These are phyloP conservation scores for Pichia eremophila DNA, from an alignment of 805 yeast genomes.

Conservation along the genomic window DNA sequence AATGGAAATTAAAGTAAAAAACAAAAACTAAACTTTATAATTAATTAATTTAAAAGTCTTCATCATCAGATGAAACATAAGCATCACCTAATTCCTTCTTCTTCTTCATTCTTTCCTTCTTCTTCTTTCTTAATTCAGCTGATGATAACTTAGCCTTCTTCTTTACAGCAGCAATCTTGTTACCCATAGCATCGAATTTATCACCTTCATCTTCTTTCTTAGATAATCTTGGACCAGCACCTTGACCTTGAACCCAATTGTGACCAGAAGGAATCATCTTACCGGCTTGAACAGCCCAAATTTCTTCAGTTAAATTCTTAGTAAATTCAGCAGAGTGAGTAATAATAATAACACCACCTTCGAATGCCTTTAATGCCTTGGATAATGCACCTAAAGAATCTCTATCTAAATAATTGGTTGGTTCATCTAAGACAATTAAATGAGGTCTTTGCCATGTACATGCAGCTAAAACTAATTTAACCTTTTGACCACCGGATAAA, in stretches of 20 bases:
- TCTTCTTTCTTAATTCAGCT: constrained; percentile 99
- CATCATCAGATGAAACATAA: constrained; percentile 90
- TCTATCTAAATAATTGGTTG: constrained; percentile 98
- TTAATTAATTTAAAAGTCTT: constrained; percentile 47
- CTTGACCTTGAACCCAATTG: constrained; percentile 99
- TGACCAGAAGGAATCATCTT: constrained; percentile 99
- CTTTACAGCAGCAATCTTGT: constrained; percentile 94
- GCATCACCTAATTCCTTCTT: constrained; percentile 99
- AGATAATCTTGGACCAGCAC: constrained; percentile 98
- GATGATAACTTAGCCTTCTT: constrained; percentile 97
- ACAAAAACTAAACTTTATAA: background rate
- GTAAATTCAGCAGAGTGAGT: constrained; percentile 99
- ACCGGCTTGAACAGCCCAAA: constrained; percentile 99
- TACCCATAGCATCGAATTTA: constrained; percentile 99
- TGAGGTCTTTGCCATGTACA: constrained; percentile 99
- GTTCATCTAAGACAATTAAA: constrained; percentile 98
- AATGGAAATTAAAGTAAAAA: background rate
- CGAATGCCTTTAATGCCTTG: constrained; percentile 96
- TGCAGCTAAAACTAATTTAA: constrained; percentile 98
- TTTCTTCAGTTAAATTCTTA: constrained; percentile 98
- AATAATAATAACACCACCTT: constrained; percentile 99
- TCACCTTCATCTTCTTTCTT: constrained; percentile 94
- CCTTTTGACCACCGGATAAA: constrained; percentile 99
- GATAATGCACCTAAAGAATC: constrained; percentile 99
- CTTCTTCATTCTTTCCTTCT: constrained; percentile 99